A percentile compares a stretch with the other conserved stretches of the same genome.
Conservation (phyloP, 2,329 filamentous ascomycete species). For the Trichoderma polysporum region DNA sequence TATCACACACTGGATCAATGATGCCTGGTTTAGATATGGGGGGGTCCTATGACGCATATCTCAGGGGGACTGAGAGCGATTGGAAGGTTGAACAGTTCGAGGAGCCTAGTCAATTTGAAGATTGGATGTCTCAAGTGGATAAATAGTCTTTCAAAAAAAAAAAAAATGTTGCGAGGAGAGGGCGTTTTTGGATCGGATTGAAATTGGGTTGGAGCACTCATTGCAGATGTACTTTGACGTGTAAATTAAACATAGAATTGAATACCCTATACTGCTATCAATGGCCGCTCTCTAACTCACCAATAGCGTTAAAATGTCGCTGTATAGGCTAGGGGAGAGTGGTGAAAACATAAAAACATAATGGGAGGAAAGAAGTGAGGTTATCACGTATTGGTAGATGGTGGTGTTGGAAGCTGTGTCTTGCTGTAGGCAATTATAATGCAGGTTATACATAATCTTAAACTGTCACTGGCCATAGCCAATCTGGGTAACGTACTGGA, state of each 20-base stretch:
- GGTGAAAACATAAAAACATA: no score
- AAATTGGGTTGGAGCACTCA: not conserved
- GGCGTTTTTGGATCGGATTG: not conserved
- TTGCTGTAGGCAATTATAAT: no score
- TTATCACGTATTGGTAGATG: no score
- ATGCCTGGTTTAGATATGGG: constrained; percentile 23
- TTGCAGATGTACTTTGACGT: not conserved
- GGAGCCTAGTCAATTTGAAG: constrained; percentile 32
- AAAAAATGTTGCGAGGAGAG: not conserved
- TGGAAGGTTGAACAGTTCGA: constrained; percentile 39
- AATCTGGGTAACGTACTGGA: no score
- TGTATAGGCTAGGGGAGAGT: no score
- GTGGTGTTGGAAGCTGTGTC: no score
- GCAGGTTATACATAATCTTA: no score
- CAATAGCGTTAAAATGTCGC: not conserved
- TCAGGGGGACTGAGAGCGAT: constrained; percentile 35
- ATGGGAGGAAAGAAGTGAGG: no score
- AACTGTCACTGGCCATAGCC: no score
- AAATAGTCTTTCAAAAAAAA: no score
- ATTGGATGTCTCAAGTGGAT: constrained; percentile 31
- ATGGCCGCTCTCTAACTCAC: not conserved
- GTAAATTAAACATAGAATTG: not conserved
- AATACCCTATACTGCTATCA: not conserved
- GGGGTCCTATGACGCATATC: constrained; percentile 31
- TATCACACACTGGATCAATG: not conserved